Percentiles rank a stretch among this genome's conserved stretches.
Evolutionary conservation across 257 asterid species (phyloP).

Genomic region (Primulina tabacum): DNA sequence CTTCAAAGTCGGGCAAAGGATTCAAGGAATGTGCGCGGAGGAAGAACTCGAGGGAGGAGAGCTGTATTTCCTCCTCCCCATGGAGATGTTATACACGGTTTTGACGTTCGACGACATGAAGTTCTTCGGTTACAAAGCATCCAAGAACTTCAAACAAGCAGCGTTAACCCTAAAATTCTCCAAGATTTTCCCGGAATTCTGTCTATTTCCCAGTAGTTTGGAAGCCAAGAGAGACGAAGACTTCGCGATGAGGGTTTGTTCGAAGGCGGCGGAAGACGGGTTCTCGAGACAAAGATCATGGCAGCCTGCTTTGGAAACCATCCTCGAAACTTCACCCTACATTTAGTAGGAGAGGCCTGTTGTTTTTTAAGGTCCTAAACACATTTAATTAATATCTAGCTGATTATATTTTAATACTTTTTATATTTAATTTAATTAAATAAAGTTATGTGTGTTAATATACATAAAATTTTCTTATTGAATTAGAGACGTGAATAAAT

Average conservation of each 20-base stretch:
- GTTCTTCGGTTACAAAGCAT: slow-evolving; percentile 25
- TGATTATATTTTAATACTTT: too few species aligned
- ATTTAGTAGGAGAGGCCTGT: slow-evolving; percentile 5
- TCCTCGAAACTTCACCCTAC: slow-evolving; percentile 53
- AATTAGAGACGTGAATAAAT: background rate
- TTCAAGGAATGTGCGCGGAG: slow-evolving; percentile 52
- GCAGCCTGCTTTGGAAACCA: slow-evolving; percentile 74
- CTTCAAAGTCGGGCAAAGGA: slow-evolving; percentile 49
- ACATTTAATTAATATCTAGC: too few species aligned
- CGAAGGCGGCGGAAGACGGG: slow-evolving; percentile 21
- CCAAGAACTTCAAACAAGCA: slow-evolving; percentile 43
- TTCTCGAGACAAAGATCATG: slow-evolving; percentile 62
- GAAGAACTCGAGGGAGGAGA: slow-evolving; percentile 54
- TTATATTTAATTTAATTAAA: too few species aligned
- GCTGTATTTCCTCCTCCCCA: slow-evolving; percentile 52
- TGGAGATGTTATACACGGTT: slow-evolving; percentile 72
- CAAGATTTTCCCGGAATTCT: slow-evolving; percentile 53
- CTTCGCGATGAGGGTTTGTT: background rate
- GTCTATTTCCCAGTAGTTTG: slow-evolving; percentile 41
- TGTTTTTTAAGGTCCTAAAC: background rate
- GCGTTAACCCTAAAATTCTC: slow-evolving; percentile 32
- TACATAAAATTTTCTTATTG: too few species aligned
- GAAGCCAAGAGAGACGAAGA: slow-evolving; percentile 21
- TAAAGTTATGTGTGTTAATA: background rate
- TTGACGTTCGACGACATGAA: slow-evolving; percentile 56